phyloP scores from a whole-genome alignment of 345 rosid species.

The Clarkia xantiana region DNA sequence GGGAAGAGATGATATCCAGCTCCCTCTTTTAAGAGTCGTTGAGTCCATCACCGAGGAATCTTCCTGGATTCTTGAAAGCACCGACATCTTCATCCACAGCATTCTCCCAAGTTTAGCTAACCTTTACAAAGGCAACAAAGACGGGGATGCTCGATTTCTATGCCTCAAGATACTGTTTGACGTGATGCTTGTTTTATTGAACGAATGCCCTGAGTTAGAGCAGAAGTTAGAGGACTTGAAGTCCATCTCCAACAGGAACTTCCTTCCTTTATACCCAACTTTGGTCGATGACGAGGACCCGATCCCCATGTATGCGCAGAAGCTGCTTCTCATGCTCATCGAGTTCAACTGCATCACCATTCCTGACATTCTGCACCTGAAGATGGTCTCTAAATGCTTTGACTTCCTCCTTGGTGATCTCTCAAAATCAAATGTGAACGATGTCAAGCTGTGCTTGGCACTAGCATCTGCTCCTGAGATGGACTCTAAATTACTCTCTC shows the following conservation, averaged over 20 bases:
- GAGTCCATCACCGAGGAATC: slow-evolving; percentile 73
- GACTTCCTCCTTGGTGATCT: slow-evolving; percentile 84
- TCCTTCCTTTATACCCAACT: slow-evolving; percentile 89
- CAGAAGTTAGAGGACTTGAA: slow-evolving; percentile 44
- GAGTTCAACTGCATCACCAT: slow-evolving; percentile 59
- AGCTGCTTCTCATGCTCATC: slow-evolving; percentile 87
- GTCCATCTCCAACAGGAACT: slow-evolving; percentile 61
- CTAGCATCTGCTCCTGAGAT: slow-evolving; percentile 89
- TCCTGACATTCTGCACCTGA: slow-evolving; percentile 59
- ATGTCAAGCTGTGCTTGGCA: slow-evolving; percentile 79
- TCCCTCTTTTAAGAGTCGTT: slow-evolving; percentile 69
- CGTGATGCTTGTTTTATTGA: slow-evolving; percentile 55
- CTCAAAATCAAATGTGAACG: slow-evolving; percentile 77
- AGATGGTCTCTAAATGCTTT: slow-evolving; percentile 82
- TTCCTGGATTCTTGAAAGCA: slow-evolving; percentile 38
- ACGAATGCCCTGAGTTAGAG: slow-evolving; percentile 40
- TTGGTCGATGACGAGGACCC: slow-evolving; percentile 95
- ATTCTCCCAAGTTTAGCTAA: slow-evolving; percentile 72
- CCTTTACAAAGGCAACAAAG: slow-evolving; percentile 83
- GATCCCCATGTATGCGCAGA: slow-evolving; percentile 90
- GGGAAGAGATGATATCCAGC: slow-evolving; percentile 95
- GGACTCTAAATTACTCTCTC: slow-evolving; percentile 80
- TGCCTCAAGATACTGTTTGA: slow-evolving; percentile 86
- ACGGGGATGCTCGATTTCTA: slow-evolving; percentile 81
- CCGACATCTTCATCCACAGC: slow-evolving; percentile 35